Base-by-base conservation (phyloP, 2,329 filamentous ascomycete species). In the Botrytis hyacinthi region DNA sequence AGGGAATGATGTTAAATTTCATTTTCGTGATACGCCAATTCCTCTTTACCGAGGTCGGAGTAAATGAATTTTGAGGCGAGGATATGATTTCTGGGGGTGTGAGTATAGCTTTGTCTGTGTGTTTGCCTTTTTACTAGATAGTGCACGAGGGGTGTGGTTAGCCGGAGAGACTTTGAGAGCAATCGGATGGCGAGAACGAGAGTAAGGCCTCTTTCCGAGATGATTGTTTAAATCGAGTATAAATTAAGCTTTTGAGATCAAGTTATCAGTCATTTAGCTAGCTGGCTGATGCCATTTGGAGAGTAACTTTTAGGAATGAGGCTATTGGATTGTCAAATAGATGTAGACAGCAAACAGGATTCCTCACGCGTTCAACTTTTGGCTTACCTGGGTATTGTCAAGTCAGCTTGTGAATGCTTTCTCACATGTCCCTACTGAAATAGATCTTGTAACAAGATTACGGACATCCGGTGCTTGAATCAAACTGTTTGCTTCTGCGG, bases 1-100 rank as follows among this genome's bases (percentile, higher is more conserved):
- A 66, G 60, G 65, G 60, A 68, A 32, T 51, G 63, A 67, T 37
- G 32, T 51, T 37, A 51, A 67, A 67, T 67, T 37, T 67, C 44
- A 51, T 67, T 37, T n/a, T 46, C 14, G 22, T 37, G 44, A 48
- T 66, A 48, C 44, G 63, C 32, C 22, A 48, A 26, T n/a, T 66
- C 12, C 22, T 66, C 22, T 60, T 71, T 54, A 26, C 69, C 69
- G 59, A 65, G 59, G 44, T 65, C 59, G 44, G 69, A 71, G 12
- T 57, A 3, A 10, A 20, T 22, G 7, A 14, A 6, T 37, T 18
- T 18, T 1, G 26, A 22, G 7, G 22, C 18, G 32, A 37, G 2
- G 6, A 4, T 51, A 67, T n/a, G 4, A 18, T n/a, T 40, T 20
- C 14, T 20, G 10, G 4, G 32, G 46, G 48, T 69, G 66, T 59